phyloP scores from a whole-genome alignment of 73 alveolate species.

The Stentor roeselii region DNA sequence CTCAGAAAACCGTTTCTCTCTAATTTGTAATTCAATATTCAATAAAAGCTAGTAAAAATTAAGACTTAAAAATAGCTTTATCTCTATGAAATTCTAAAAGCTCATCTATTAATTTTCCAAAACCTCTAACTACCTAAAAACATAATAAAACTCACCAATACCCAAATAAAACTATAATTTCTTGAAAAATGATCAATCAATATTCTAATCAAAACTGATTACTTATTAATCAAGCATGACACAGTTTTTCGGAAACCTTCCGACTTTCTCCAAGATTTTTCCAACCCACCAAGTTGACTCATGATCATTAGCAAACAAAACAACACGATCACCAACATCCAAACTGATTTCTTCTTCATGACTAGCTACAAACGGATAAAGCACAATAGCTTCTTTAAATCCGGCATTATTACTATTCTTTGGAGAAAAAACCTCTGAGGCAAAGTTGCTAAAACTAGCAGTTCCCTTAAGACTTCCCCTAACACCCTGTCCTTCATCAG shows the following conservation, averaged over 20 bases:
- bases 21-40: too few species aligned
- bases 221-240: background rate
- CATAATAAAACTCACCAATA: too few species aligned
- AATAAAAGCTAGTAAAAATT: too few species aligned
- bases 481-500: background rate
- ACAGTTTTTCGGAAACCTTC: background rate
- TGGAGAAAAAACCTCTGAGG: background rate
- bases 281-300: background rate
- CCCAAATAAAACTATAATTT: too few species aligned
- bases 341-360: background rate
- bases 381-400: background rate
- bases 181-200: too few species aligned
- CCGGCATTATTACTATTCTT: too few species aligned
- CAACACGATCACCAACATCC: background rate
- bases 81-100: too few species aligned
- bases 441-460: background rate
- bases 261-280: background rate
- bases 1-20: too few species aligned
- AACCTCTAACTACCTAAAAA: too few species aligned
- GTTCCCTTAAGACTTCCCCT: background rate
- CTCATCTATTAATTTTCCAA: too few species aligned
- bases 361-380: background rate
- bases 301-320: background rate
- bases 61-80: too few species aligned
- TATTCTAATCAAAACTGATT: too few species aligned